Evolutionary conservation across 192 early-diverging fungal species (phyloP).

Genomic region (Podila horticola): DNA sequence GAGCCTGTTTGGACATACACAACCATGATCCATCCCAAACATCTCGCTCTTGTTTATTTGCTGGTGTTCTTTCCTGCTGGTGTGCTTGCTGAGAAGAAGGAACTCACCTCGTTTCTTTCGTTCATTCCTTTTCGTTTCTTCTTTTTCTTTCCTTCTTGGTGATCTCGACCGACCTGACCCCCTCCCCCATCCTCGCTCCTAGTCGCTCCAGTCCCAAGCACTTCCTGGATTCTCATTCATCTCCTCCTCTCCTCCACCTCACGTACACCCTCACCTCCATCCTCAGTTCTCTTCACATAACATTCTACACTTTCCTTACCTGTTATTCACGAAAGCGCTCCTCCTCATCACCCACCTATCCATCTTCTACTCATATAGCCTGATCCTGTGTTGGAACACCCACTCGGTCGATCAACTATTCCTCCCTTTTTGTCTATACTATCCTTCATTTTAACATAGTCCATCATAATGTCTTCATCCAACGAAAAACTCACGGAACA

Average conservation of each 20-base stretch:
- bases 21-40: too few relatives aligned
- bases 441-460: not conserved
- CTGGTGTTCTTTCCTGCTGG: too few relatives aligned
- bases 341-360: not conserved
- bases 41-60: too few relatives aligned
- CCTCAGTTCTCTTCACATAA: not conserved
- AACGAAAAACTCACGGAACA: conserved; percentile 37
- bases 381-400: not conserved
- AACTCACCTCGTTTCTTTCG: not conserved
- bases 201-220: not conserved
- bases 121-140: not conserved
- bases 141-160: conserved; percentile 12
- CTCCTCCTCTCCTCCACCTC: not conserved
- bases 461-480: conserved; percentile 21
- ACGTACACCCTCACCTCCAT: not conserved
- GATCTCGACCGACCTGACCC: conserved; percentile 20
- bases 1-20: too few relatives aligned
- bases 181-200: not conserved
- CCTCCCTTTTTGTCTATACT: not conserved
- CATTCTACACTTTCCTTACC: conserved; percentile 1
- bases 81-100: too few relatives aligned
- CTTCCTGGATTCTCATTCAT: not conserved
- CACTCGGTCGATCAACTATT: not conserved
- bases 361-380: not conserved
- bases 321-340: not conserved